These are phyloP conservation scores for Primulina huaijiensis DNA, from an alignment of 257 asterid species.

Conservation along the genomic window DNA sequence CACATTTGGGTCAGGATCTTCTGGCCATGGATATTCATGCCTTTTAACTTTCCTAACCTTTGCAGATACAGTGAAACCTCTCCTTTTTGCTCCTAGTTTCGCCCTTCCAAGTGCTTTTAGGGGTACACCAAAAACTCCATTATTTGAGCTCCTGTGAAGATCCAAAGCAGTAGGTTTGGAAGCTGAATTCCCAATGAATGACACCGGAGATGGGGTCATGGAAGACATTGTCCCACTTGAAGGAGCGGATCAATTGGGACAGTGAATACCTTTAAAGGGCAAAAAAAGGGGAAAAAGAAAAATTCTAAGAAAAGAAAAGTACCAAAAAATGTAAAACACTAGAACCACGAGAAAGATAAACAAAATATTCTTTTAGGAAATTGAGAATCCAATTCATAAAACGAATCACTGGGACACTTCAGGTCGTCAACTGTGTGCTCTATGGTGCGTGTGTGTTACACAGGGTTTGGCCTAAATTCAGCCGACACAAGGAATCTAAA, in stretches of 20 bases:
- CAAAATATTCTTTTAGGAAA: too few species aligned
- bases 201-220: neutral
- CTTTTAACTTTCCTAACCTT: slow-evolving; percentile 64
- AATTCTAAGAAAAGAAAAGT: neutral
- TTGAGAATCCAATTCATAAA: neutral
- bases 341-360: neutral
- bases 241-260: neutral
- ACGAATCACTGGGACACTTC: neutral
- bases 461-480: neutral
- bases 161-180: neutral
- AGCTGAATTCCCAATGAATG: neutral
- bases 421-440: neutral
- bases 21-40: slow-evolving; percentile 83
- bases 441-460: neutral
- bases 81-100: neutral
- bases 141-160: neutral
- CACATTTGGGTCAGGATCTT: slow-evolving; percentile 77
- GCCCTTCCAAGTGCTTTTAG: neutral
- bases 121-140: slow-evolving; percentile 6
- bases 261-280: neutral
- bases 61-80: slow-evolving; percentile 42
- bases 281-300: neutral
- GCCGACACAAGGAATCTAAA: neutral
- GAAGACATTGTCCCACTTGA: neutral
- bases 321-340: neutral